phyloP scores from a whole-genome alignment of 1,139 yeast genomes.

The Suhomyces anneliseae region DNA sequence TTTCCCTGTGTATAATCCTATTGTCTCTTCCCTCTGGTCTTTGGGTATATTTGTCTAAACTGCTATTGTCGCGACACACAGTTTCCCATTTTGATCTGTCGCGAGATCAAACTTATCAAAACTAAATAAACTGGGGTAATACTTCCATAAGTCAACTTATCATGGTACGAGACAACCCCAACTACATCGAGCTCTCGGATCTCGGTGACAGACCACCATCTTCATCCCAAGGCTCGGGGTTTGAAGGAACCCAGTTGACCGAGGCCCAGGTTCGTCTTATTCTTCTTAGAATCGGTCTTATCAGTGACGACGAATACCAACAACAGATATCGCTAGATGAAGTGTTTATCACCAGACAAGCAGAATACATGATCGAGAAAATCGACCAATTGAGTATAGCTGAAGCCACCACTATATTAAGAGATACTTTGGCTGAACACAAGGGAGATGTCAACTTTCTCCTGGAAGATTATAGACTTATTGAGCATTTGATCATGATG shows the following conservation, averaged over 20 bases:
- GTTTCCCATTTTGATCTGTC: not conserved
- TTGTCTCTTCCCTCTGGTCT: too few relatives aligned
- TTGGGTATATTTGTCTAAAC: too few relatives aligned
- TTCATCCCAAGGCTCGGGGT: not conserved
- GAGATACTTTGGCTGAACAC: constrained; percentile 42
- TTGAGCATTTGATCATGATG: constrained; percentile 30
- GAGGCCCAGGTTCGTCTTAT: constrained; percentile 28
- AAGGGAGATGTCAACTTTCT: constrained; percentile 44
- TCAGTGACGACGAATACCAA: constrained; percentile 29
- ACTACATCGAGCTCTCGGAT: constrained; percentile 16
- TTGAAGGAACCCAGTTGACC: constrained; percentile 12
- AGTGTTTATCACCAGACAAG: constrained; percentile 20
- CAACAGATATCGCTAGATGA: constrained; percentile 13
- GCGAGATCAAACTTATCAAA: not conserved
- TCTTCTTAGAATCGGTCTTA: constrained; percentile 31
- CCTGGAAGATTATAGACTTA: constrained; percentile 35
- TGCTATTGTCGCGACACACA: too few relatives aligned
- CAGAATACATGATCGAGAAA: constrained; percentile 32
- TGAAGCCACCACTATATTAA: constrained; percentile 33
- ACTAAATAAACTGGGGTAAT: constrained; percentile 1
- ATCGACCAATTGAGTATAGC: constrained; percentile 22
- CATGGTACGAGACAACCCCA: constrained; percentile 3
- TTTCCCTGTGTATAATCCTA: too few relatives aligned
- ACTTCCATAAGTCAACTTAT: not conserved
- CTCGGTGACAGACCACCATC: constrained; percentile 2